Conservation (phyloP, 2,329 filamentous ascomycete genomes). For the Colletotrichum shisoi region DNA sequence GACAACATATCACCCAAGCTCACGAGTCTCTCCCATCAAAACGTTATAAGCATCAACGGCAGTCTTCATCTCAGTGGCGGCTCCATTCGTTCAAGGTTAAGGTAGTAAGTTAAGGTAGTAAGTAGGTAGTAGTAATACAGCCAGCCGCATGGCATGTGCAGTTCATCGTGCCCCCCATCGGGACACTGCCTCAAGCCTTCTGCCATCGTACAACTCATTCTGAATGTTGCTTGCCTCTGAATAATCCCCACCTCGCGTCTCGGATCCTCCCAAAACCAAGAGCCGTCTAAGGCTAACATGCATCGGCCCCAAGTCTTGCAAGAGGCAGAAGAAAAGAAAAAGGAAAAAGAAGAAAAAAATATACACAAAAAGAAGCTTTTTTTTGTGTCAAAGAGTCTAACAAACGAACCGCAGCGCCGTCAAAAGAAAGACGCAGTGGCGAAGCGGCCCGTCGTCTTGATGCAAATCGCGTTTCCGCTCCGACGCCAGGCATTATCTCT, state of each 20-base stretch:
- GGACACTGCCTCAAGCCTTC: background rate
- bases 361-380: conserved; percentile 30
- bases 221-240: conserved; percentile 3
- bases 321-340: background rate
- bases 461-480: conserved; percentile 28
- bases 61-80: conserved; percentile 4
- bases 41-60: background rate
- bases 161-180: background rate
- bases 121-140: conserved; percentile 33
- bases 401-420: conserved; percentile 8
- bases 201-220: conserved; percentile 16
- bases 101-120: conserved; percentile 27
- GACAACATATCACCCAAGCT: too few relatives aligned
- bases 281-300: conserved; percentile 16
- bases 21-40: too few relatives aligned
- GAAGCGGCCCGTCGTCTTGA: conserved; percentile 24
- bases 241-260: background rate
- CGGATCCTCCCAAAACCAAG: background rate
- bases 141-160: conserved; percentile 11
- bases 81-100: conserved; percentile 21
- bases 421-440: background rate
- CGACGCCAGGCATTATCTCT: conserved; percentile 28
- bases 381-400: conserved; percentile 28
- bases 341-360: background rate
- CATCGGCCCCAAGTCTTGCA: background rate